Evolutionary conservation across 306 rosid species (phyloP), one percentile per base, ranked within the genome.

Genomic region (Coriaria nepalensis): DNA sequence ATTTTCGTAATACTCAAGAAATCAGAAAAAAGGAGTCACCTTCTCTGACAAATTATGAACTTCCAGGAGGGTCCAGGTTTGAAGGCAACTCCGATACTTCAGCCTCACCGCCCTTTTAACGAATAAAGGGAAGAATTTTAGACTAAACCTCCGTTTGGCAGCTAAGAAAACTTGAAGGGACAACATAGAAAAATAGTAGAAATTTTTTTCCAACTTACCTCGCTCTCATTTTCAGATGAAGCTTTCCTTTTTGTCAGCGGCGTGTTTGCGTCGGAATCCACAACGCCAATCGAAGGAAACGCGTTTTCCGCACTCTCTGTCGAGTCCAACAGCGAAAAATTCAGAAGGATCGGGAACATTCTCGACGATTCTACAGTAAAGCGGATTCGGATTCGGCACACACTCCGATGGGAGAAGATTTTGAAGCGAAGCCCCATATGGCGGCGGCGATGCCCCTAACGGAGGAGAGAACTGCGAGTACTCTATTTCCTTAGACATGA

Each of bases 1-100:
- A 20, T 20, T 20, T 20, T 20, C 29, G 2, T 3, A 20, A 20
- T 3, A 20, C 1, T 6, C 10, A 52, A 52, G n/a, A 14, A 4
- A 12, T 10, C 45, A 37, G 12, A 4, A 14, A 15, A 39, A 47
- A 35, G 7, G 40, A 47, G 47, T 51, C 56, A 88, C 97, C 95
- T 84, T 90, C 67, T 90, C 97, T 40, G 97, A 79, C 71, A 84
- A 57, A 68, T 90, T 90, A 78, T 90, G 97, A 10, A 88, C 67
- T 68, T 33, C 87, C 78, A 58, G 70, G 58, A 59, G 61, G 76
- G 36, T 59, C 72, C 37, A 69, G 35, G 45, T 71, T 71, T 36
- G 68, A 73, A 8, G 70, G 77, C 56, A 55, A 43, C 60, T 75
- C 78, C 2, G 82, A 64, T 42, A 12, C 69, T 40, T 74, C 95